phyloP scores from a whole-genome alignment of 2,329 filamentous ascomycete species.

The Pseudogymnoascus pannorum region DNA sequence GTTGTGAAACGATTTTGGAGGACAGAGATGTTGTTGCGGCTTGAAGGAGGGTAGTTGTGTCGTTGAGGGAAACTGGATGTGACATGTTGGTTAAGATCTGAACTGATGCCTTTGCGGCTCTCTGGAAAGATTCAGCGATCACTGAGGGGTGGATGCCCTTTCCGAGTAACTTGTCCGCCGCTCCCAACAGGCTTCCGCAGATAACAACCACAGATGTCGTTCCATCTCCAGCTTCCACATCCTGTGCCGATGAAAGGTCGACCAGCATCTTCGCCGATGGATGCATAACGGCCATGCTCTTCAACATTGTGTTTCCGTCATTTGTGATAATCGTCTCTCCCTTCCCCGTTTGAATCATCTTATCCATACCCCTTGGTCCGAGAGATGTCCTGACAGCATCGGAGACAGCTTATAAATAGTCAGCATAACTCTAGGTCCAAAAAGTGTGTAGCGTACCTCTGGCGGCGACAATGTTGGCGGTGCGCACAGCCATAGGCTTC shows the following conservation, averaged over 20 bases:
- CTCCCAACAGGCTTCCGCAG: constrained; percentile 86
- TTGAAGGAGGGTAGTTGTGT: constrained; percentile 86
- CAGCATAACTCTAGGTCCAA: constrained; percentile 19
- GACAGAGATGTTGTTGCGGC: constrained; percentile 95
- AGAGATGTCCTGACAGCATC: constrained; percentile 96
- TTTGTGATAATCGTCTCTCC: constrained; percentile 99
- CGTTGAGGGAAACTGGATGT: constrained; percentile 79
- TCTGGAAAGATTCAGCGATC: constrained; percentile 96
- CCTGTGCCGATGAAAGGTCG: constrained; percentile 91
- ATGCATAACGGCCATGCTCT: constrained; percentile 98
- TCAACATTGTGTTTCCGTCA: constrained; percentile 98
- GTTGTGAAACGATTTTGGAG: constrained; percentile 97
- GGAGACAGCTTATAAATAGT: constrained; percentile 63
- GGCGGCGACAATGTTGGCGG: constrained; percentile 93
- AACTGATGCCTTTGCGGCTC: constrained; percentile 83
- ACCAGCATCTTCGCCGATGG: constrained; percentile 99
- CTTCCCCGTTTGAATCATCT: constrained; percentile 78
- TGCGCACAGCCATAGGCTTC: constrained; percentile 95
- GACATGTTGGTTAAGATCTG: constrained; percentile 92
- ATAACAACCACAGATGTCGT: constrained; percentile 98
- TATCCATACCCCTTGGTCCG: constrained; percentile 72
- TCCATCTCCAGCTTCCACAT: constrained; percentile 96
- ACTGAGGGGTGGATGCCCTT: constrained; percentile 97
- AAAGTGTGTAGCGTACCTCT: constrained; percentile 55
- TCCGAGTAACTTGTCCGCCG: constrained; percentile 79